phyloP scores from a whole-genome alignment of 345 rosid species.

The Anacardium occidentale region DNA sequence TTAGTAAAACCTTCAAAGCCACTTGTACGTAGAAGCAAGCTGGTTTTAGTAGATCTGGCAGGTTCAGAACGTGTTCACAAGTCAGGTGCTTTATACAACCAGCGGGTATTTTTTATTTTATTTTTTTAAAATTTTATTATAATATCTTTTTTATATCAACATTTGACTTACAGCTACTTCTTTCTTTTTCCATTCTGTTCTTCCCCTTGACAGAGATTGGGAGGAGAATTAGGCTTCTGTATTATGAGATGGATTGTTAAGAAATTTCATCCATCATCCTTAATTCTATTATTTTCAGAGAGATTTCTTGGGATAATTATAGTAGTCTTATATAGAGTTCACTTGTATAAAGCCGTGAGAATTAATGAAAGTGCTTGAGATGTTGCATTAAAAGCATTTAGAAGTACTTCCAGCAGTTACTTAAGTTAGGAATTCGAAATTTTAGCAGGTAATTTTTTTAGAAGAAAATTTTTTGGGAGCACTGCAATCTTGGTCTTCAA shows the following conservation, averaged over 20 bases:
- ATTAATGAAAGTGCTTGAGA: no score
- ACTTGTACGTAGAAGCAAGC: conserved; percentile 80
- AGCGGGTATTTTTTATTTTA: not conserved
- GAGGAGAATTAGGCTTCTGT: not conserved
- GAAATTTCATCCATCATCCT: not conserved
- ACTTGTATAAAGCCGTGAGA: no score
- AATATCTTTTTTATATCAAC: not conserved
- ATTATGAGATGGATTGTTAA: not conserved
- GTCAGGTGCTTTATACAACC: conserved; percentile 55
- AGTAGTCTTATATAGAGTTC: no score
- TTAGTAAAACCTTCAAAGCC: conserved; percentile 71
- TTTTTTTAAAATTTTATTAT: not conserved
- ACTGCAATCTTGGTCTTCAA: no score
- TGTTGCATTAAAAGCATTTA: no score
- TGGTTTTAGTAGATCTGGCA: conserved; percentile 92
- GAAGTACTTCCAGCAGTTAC: no score
- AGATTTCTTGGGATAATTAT: no score
- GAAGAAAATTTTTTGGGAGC: no score
- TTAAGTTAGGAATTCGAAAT: no score
- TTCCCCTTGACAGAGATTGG: not conserved
- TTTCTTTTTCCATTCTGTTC: not conserved
- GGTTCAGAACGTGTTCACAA: conserved; percentile 98
- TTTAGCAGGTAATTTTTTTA: no score
- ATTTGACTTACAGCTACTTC: not conserved
- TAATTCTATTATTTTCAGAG: not conserved